Evolutionary conservation across 768 basidiomycete genomes (phyloP), one percentile per base, ranked within the genome.

Genomic region (Naganishia kalamii): DNA sequence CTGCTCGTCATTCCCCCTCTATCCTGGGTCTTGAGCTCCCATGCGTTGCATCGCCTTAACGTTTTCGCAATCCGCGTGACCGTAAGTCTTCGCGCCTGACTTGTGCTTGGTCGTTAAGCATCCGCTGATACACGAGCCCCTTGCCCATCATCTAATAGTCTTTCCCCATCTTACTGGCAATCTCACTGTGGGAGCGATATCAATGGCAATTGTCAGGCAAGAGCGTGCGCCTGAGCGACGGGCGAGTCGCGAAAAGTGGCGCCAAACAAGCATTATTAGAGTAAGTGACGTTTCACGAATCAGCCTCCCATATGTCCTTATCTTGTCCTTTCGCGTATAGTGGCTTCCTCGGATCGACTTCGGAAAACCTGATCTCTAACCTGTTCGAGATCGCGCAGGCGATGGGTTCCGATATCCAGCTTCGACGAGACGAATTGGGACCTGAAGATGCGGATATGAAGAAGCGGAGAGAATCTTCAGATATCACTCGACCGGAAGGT

Each of bases 11-110:
- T 94, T 52, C 87, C 89, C 74, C 90, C 92, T 13, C 81, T 87
- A 27, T 87, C 86, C 69, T 92, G 83, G 77, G 71, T 89, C 43
- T 78, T 91, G 17, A 82, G 86, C 3, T 89, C 91, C 2, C 84
- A 89, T 40, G 82, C 84, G 11, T 79, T 94, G n/a, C 92, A 96
- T 72, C 83, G 86, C 1, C 80, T 84, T 37, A 94, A 94, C 69
- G 91, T 93, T 3, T 86, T 91, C 74, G 81, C 91, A 57, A 91
- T 96, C 77, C 88, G 85, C 67, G 63, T 88, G 17, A 93, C 92
- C 6, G 33, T 54, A 15, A 48, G 41, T 37, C 51, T 30, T 23
- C 23, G 48, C 57, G 27, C 27, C 48, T 8, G 32, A 29, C 27
- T 8, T 11, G 4, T 2, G 7, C 1, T 3, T 49, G 21, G 25